These are phyloP conservation scores for Sordaria brevicollis DNA, from an alignment of 495 filamentous ascomycete species.

Conservation along the genomic window DNA sequence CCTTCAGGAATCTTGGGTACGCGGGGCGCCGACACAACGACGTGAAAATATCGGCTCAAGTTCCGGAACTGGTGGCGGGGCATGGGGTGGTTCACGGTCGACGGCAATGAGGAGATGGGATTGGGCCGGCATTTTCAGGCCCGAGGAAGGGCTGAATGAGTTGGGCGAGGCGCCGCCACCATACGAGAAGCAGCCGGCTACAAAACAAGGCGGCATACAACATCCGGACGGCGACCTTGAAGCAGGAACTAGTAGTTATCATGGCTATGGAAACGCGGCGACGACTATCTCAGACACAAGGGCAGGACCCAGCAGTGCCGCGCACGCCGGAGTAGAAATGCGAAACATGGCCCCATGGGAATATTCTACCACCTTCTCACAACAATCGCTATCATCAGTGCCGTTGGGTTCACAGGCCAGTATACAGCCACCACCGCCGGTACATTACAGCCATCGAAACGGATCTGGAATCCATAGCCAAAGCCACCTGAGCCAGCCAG, in stretches of 20 bases:
- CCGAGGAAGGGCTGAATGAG: conserved; percentile 45
- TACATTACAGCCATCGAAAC: neutral
- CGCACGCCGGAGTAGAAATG: neutral
- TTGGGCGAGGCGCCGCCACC: conserved; percentile 49
- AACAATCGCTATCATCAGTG: neutral
- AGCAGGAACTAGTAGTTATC: neutral
- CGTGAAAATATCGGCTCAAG: neutral
- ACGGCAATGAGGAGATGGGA: conserved; percentile 1
- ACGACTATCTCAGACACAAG: neutral
- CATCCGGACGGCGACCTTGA: neutral
- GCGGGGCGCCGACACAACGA: conserved; percentile 3
- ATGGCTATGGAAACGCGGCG: neutral
- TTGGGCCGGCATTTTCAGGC: conserved; percentile 1
- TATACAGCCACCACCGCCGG: neutral
- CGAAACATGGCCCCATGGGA: neutral
- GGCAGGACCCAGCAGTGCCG: neutral
- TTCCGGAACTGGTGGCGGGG: neutral
- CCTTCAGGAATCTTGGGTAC: conserved; percentile 18
- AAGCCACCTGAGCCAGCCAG: neutral
- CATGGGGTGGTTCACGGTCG: neutral
- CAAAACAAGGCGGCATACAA: neutral
- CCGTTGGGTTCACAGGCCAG: neutral
- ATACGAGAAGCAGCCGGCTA: conserved; percentile 21
- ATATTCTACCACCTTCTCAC: neutral
- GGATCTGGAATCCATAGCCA: neutral